Conservation (phyloP, 2,329 filamentous ascomycete species). For the Chrysoporthe puriensis region DNA sequence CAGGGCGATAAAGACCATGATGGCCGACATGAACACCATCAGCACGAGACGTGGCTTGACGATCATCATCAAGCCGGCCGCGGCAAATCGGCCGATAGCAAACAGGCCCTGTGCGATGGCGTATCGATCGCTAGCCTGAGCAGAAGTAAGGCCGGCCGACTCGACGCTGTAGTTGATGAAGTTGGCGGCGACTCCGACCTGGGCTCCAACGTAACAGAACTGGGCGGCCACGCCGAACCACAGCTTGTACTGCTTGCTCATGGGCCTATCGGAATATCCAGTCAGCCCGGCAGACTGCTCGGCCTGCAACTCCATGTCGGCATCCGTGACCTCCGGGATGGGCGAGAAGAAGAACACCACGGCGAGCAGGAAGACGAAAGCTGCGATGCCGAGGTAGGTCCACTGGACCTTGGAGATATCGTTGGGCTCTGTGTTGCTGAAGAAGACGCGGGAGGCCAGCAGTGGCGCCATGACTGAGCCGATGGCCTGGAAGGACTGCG, state of each 20-base stretch:
- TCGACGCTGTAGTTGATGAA: conserved; percentile 72
- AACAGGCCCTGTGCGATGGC: conserved; percentile 75
- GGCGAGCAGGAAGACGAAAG: conserved; percentile 69
- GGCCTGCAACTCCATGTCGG: conserved; percentile 65
- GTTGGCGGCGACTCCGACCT: conserved; percentile 65
- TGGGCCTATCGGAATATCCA: conserved; percentile 61
- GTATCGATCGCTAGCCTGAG: conserved; percentile 66
- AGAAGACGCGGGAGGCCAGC: conserved; percentile 72
- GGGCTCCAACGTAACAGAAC: conserved; percentile 76
- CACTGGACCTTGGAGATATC: conserved; percentile 71
- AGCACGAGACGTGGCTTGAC: conserved; percentile 69
- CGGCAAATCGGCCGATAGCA: conserved; percentile 70
- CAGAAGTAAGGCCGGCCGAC: conserved; percentile 54
- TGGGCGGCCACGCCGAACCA: conserved; percentile 76
- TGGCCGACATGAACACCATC: conserved; percentile 63
- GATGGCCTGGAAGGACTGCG: conserved; percentile 75
- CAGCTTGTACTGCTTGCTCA: conserved; percentile 70
- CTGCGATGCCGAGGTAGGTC: conserved; percentile 72
- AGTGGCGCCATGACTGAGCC: conserved; percentile 73
- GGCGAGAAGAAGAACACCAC: conserved; percentile 66
- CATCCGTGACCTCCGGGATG: conserved; percentile 72
- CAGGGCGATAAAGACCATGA: conserved; percentile 63
- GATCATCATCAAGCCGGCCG: conserved; percentile 67
- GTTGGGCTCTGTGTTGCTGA: conserved; percentile 59
- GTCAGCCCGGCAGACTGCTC: conserved; percentile 48